Evolutionary conservation across 805 yeast species (phyloP), one percentile per base, ranked within the genome.

Genomic region (Kuraishia capsulata): DNA sequence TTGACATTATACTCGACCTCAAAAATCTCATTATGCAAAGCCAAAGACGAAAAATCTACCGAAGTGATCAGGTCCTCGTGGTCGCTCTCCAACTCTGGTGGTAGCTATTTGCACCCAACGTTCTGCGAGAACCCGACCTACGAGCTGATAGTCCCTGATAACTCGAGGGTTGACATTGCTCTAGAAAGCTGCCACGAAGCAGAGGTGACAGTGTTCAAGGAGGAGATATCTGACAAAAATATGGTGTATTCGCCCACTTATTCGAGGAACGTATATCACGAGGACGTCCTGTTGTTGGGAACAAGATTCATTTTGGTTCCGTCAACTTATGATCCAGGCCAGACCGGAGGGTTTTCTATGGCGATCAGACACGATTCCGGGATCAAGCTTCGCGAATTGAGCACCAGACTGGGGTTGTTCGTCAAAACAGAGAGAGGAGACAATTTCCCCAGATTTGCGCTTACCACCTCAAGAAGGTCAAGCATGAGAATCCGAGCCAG

Each of bases 81-180:
- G 39, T 17, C 33, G 4, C 18, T 19, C 20, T n/a, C 19, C 5
- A 18, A 20, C 23, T 25, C 33, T 4, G 40, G 32, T n/a, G 40
- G 40, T 11, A 19, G 25, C n/a, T 37, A 31, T 32, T 10, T 19
- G 5, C 19, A 16, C 16, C 35, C 32, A 3, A 23, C 40, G 13
- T 37, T 24, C 21, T 9, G 23, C 11, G 19, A 25, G 20, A 37
- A 37, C 19, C 36, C 36, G 10, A 36, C 31, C 19, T 37, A n/a
- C 19, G 38, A 54, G 17, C 25, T 37, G 25, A 10, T 20, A 4
- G 8, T 34, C 3, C 23, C 5, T 6, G 31, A 26, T 3, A 16
- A 17, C 13, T 5, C 31, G 6, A 28, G 17, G 31, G 6, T 28
- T 6, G 31, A 28, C 14, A 5, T 28, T 5, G 8, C 6, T 5